These are phyloP conservation scores for Penicillium sp. DNA, from an alignment of 2,329 filamentous ascomycete species.

Conservation along the genomic window DNA sequence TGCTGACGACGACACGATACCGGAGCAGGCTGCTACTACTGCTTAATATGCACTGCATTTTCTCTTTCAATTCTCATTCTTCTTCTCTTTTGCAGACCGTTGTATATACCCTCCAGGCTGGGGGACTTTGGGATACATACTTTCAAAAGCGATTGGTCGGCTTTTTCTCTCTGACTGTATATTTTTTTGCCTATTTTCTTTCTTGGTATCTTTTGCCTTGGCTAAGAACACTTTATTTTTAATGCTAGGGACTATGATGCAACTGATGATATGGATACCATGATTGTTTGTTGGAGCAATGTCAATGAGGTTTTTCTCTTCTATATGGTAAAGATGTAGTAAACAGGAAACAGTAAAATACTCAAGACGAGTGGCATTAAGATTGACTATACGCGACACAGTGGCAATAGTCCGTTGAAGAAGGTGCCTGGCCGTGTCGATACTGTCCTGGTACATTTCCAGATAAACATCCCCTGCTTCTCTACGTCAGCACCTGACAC, in stretches of 20 bases:
- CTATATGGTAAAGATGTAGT: background rate
- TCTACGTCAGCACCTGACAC: background rate
- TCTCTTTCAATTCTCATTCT: background rate
- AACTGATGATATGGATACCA: constrained; percentile 28
- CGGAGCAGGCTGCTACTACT: constrained; percentile 1
- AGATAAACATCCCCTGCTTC: background rate
- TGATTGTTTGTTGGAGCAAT: constrained; percentile 13
- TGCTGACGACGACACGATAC: background rate
- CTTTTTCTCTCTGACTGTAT: constrained; percentile 1
- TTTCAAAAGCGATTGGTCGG: constrained; percentile 7
- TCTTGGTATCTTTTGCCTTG: constrained; percentile 6
- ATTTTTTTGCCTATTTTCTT: constrained; percentile 2
- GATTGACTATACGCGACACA: no score
- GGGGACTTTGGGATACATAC: constrained; percentile 6
- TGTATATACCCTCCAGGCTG: constrained; percentile 14
- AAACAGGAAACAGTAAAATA: background rate
- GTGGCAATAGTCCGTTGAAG: background rate
- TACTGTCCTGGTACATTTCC: background rate
- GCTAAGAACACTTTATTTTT: constrained; percentile 14
- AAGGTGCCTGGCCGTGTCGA: constrained; percentile 7
- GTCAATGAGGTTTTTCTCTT: background rate
- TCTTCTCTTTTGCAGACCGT: background rate
- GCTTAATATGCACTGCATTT: constrained; percentile 1
- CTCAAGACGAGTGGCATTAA: background rate
- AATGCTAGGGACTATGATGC: constrained; percentile 23